Conservation (phyloP, 1,139 yeast genomes). For the Scheffersomyces cryptocercus region DNA sequence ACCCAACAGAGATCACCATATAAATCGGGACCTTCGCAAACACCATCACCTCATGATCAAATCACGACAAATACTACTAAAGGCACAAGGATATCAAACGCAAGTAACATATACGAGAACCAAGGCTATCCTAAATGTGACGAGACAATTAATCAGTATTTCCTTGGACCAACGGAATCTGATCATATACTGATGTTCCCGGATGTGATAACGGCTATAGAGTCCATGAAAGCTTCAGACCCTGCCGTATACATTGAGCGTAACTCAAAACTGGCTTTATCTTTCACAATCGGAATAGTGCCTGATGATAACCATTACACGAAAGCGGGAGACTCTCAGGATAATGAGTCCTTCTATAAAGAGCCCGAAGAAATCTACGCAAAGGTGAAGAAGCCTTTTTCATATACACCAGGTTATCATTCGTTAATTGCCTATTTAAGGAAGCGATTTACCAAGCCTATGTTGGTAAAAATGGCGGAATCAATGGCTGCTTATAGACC, state of each 20-base stretch:
- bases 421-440: constrained; percentile 73
- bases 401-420: constrained; percentile 91
- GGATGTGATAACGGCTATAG: constrained; percentile 53
- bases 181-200: constrained; percentile 48
- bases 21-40: constrained; percentile 12
- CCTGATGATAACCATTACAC: constrained; percentile 37
- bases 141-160: constrained; percentile 58
- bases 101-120: constrained; percentile 7
- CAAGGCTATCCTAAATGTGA: constrained; percentile 36
- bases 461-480: constrained; percentile 80
- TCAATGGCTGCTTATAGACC: constrained; percentile 91
- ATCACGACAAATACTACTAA: constrained; percentile 12
- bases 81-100: neutral
- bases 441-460: constrained; percentile 65
- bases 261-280: constrained; percentile 45
- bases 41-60: constrained; percentile 13
- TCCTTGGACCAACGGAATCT: constrained; percentile 49
- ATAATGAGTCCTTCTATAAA: constrained; percentile 34
- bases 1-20: constrained; percentile 11
- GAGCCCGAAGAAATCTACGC: constrained; percentile 84
- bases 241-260: constrained; percentile 44
- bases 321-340: constrained; percentile 19
- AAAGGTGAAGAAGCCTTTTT: constrained; percentile 70
- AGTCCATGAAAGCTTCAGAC: constrained; percentile 40
- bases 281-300: constrained; percentile 55